Base-by-base conservation (phyloP, 495 filamentous ascomycete species). In the Penicillium diatomitis region DNA sequence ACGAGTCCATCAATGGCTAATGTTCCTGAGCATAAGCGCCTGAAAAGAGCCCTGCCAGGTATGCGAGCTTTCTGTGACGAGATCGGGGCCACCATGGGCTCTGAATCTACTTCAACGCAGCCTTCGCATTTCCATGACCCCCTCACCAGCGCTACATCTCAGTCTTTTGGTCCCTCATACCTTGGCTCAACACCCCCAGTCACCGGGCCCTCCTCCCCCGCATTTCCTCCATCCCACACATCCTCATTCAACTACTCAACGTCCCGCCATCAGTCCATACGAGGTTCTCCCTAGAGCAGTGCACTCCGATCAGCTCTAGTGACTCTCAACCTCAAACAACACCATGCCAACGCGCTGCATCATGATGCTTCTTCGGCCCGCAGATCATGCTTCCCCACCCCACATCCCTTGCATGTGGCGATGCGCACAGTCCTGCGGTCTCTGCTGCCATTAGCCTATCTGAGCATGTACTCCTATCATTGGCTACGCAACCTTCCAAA, bases 21-120 rank as follows among this genome's bases (percentile, higher is more conserved):
- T 4, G 55, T 66, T 11, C 58, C 62, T 4, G 66, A 69, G 11
- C 48, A 57, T 54, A 55, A 66, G 32, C 60, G 60, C 48, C 60
- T 58, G 47, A 67, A 66, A 40, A 67, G 62, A 37, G 64, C 62
- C 32, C 53, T 74, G 0, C 71, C 69, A 1, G 69, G 71, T 0
- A 32, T 74, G 33, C 64, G 64, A 3, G 71, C 66, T 3, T 60
- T 74, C 49, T 73, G 69, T 38, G 64, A 68, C 38, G 65, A 67
- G 47, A 65, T 72, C 51, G 61, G 48, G n/a, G 53, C 60, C 12
- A 51, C 41, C 39, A 54, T 44, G 20, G 48, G 46, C 35, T 53
- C 63, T 4, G 63, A 67, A 4, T 1, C 40, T 3, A 31, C 2
- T 0, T n/a, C 3, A 6, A 33, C 47, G 30, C 53, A 44, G 1